Evolutionary conservation across 371 early-diverging fungal species (phyloP), one percentile per base, ranked within the genome.

Genomic region (Circinella minor): DNA sequence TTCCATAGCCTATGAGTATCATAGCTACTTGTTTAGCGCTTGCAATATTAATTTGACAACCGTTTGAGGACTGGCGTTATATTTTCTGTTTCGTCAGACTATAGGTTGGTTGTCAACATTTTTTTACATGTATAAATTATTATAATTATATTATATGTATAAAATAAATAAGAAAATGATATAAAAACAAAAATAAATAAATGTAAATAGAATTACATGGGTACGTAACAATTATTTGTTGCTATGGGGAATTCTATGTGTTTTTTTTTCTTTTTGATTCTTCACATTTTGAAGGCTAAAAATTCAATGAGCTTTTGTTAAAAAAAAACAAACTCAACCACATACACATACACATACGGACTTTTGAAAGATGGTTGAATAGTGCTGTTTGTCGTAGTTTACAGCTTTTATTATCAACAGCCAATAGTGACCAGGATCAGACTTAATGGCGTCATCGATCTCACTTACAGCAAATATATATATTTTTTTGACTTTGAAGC

Each of bases 41-140:
- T 57, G 57, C 57, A 57, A 57, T 57, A 57, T 57, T 57, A 57
- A 57, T 27, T 17, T 34, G 57, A 57, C 57, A n/a, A 8, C 36
- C 6, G 57, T 57, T 57, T 57, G 57, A 57, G 57, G 57, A 57
- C 57, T 57, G 57, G 34, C 57, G 57, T 57, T 57, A 57, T 18
- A 5, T 34, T 57, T 57, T 34, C 57, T 57, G 57, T 57, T 57
- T 20, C 57, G 57, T 57, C 57, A 27, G 57, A 57, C 57, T 57
- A 57, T 57, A 57, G 57, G 57, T 57, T 10, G 5, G 57, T 34
- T 34, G 57, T 57, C 54, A 13, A 54, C 6, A 54, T 57, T n/a
- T n/a, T 17, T n/a, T 17, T 47, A 47, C 51, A 51, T 13, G 6
- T 15, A 51, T 14, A 8, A 15, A 8, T n/a, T 55, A 27, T 55